Percentiles rank a stretch among this genome's conserved stretches.
phyloP scores from a whole-genome alignment of 371 early-diverging fungal species.

The Rhizopus arrhizus region DNA sequence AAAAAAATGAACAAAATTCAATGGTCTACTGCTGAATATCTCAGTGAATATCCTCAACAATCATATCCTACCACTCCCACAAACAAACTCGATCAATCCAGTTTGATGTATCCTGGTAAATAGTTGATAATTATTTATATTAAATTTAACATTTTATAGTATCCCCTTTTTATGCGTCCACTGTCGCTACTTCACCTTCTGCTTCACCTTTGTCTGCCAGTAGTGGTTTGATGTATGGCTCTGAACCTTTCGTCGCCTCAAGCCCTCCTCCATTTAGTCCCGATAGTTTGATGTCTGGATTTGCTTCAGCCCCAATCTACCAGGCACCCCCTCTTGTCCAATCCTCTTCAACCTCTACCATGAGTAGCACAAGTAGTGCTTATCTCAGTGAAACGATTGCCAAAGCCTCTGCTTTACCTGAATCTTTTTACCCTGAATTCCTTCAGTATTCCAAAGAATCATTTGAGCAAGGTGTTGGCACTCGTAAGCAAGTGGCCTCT shows the following conservation, averaged over 20 bases:
- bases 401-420: slow-evolving; percentile 46
- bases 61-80: background rate
- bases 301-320: slow-evolving; percentile 21
- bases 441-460: slow-evolving; percentile 50
- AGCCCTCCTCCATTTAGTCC: slow-evolving; percentile 34
- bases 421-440: slow-evolving; percentile 53
- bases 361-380: slow-evolving; percentile 29
- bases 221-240: slow-evolving; percentile 10
- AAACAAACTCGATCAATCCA: slow-evolving; percentile 18
- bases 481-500: slow-evolving; percentile 6
- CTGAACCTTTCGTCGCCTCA: slow-evolving; percentile 4
- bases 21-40: slow-evolving; percentile 7
- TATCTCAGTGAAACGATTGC: slow-evolving; percentile 44
- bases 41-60: slow-evolving; percentile 3
- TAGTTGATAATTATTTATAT: background rate
- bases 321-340: slow-evolving; percentile 40
- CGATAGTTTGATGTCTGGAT: slow-evolving; percentile 37
- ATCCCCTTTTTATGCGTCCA: slow-evolving; percentile 23
- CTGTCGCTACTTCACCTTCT: slow-evolving; percentile 10
- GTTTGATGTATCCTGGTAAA: slow-evolving; percentile 41
- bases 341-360: slow-evolving; percentile 32
- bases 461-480: slow-evolving; percentile 34
- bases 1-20: slow-evolving; percentile 2
- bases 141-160: slow-evolving; percentile 7
- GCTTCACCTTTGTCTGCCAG: slow-evolving; percentile 20